Evolutionary conservation across 108 stramenopile genomes (phyloP), one percentile per base, ranked within the genome.

Genomic region (Stephanodiscus minutulus): DNA sequence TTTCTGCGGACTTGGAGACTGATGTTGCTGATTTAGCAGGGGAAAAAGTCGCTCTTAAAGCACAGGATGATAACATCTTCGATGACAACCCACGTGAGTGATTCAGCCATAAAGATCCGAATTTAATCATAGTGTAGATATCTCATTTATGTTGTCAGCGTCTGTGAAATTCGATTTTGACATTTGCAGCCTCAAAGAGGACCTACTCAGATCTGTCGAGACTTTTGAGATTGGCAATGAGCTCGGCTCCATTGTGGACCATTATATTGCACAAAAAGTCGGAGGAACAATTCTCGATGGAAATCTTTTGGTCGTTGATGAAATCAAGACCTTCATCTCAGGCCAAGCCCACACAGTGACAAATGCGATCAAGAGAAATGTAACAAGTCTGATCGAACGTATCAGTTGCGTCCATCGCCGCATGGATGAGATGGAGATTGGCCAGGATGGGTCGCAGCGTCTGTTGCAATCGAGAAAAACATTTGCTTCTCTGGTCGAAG

Each of bases 61-160:
- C 66, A 20, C 11, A 24, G 29, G 73, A 74, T 66, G 73, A 54
- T 46, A 48, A 74, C n/a, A n/a, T 74, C 17, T 74, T 74, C 55
- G 73, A 74, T 29, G 29, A 39, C 43, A 67, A 66, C 3, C 73
- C 73, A 13, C 73, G 66, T 74, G 53, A 74, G 66, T 71, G 4
- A 25, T 28, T 33, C 57, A 68, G 57, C 21, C 8, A 13, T 2
- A 1, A 33, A 24, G 13, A 49, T 43, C 35, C 17, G 15, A 43
- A 25, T 27, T 39, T 4, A n/a, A 11, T 41, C 58, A 29, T 53
- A 27, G 3, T 2, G 41, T 1, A n/a, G 21, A 43, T 27, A 18
- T 17, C 55, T 35, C 28, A 35, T 8, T 47, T 18, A 29, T 41
- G 44, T 43, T 17, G 21, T 58, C 54, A 71, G 68, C 56, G 7